A percentile compares a stretch with the other conserved stretches of the same genome.
phyloP scores from a whole-genome alignment of 2,329 filamentous ascomycete species.

The Chaetomium strumarium region DNA sequence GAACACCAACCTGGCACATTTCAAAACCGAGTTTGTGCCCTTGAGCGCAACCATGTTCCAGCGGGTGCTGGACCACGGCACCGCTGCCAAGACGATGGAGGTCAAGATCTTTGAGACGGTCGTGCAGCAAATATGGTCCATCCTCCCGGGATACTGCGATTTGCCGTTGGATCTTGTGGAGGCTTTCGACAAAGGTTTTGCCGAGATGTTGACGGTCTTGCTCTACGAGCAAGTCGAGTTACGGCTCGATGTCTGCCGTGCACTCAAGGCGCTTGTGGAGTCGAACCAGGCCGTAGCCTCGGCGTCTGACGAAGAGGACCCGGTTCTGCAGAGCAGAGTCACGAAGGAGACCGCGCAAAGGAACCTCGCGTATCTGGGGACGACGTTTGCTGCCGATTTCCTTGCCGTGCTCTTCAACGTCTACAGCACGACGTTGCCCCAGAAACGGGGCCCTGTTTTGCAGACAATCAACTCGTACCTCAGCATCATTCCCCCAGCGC shows the following conservation, averaged over 20 bases:
- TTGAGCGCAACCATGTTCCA: conserved; percentile 89
- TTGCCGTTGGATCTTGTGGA: conserved; percentile 71
- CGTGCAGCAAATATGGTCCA: conserved; percentile 91
- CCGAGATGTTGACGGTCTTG: conserved; percentile 83
- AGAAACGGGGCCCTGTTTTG: conserved; percentile 83
- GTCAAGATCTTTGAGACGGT: conserved; percentile 97
- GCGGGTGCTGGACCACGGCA: conserved; percentile 74
- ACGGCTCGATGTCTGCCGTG: conserved; percentile 79
- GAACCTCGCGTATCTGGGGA: conserved; percentile 74
- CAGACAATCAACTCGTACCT: conserved; percentile 93
- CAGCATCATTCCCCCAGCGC: conserved; percentile 72
- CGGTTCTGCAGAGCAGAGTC: conserved; percentile 73
- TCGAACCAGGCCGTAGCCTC: conserved; percentile 78
- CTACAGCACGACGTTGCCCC: conserved; percentile 91
- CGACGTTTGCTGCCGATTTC: conserved; percentile 73
- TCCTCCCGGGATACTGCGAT: conserved; percentile 90
- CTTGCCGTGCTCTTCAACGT: conserved; percentile 98
- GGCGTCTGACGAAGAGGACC: conserved; percentile 63
- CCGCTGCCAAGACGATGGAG: conserved; percentile 85
- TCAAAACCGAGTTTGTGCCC: conserved; percentile 79
- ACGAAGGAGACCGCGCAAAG: conserved; percentile 67
- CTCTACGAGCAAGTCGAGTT: conserved; percentile 89
- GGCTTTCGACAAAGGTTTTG: conserved; percentile 81
- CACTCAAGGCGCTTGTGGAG: conserved; percentile 79
- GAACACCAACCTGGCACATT: conserved; percentile 82